Base-by-base conservation (phyloP, 345 rosid genomes). In the Hibiscus syriacus region DNA sequence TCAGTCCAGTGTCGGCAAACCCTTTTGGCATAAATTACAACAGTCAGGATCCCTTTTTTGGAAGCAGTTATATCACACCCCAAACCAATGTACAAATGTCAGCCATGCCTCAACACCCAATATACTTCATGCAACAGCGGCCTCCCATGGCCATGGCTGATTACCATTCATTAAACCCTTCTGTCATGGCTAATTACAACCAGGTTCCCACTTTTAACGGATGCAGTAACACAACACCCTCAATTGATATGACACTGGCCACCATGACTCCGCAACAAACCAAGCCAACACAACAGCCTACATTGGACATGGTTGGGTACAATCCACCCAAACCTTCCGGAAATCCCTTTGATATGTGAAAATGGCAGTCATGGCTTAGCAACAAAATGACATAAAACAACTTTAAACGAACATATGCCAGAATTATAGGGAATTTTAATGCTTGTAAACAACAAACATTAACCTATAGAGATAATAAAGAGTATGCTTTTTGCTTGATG, bases 41-140 rank as follows among this genome's bases (percentile, higher is more conserved):
- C 30, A 23, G 29, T 23, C 64, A 69, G 57, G 61, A 65, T 22
- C 62, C 63, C 2, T 63, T 70, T 63, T 22, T 12, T 8, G 73
- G 45, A 16, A 56, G 70, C 19, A 22, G 32, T 12, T 25, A 54
- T 54, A 8, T 63, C n/a, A 8, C 64, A 32, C 9, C 50, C 1
- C 48, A 34, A 6, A 50, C 32, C 11, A 66, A 68, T 46, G 23
- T 20, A 36, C 72, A 27, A 64, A 55, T 20, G 55, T 46, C 22
- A 49, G 19, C 27, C 29, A 55, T 50, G 54, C 53, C 52, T 36
- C 73, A 65, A 68, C 67, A 75, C 20, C 74, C 63, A 30, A 38
- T 17, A 32, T 58, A 36, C 56, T 29, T 43, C 38, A 12, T 32
- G 25, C 56, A 23, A 16, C 73, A 63, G 36, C 58, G 48, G 66